Evolutionary conservation across 2,329 filamentous ascomycete species (phyloP), one percentile per base, ranked within the genome.

Genomic region (Cadophora sp.): DNA sequence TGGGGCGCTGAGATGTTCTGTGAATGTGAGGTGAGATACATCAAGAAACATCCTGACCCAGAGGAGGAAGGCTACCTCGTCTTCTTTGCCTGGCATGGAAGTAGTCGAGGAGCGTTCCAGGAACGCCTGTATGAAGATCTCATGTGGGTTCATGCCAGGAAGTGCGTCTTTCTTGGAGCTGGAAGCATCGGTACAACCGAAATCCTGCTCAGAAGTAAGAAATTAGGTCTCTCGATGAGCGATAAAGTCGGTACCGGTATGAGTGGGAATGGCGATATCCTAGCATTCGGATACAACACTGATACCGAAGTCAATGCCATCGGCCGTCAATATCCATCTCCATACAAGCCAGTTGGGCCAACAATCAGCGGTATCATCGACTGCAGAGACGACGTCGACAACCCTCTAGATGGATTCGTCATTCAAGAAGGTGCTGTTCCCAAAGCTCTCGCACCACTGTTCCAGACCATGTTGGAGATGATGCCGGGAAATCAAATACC

Each of bases 1-100:
- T 90, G 88, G 87, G 90, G 89, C 9, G 87, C 89, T 14, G 89
- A 92, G 74, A 86, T 92, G 77, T 92, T 92, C 70, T 92, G 89
- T 77, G 85, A 89, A 72, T 89, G 88, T 69, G 88, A 92, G 76
- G 89, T 91, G 1, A 82, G 86, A 55, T 86, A 90, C 73, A 81
- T 92, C 62, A 83, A 86, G 65, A 85, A 87, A 75, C 82, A 83
- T 51, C 80, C 80, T 1, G 76, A 77, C 0, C 80, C 80, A 1
- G 75, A 76, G 0, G 74, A 76, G 4, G 83, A 84, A 16, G 89
- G 89, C 1, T 91, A 90, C 75, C 80, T 89, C 24, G 79, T 91
- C 31, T 90, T 85, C 77, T 91, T 89, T 75, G 84, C 87, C 14
- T 90, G 87, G 87, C 86, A 90, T 73, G 86, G 86, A 4, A 81